Conservation (phyloP, 1,139 yeast species). For the Candida freyschussii region DNA sequence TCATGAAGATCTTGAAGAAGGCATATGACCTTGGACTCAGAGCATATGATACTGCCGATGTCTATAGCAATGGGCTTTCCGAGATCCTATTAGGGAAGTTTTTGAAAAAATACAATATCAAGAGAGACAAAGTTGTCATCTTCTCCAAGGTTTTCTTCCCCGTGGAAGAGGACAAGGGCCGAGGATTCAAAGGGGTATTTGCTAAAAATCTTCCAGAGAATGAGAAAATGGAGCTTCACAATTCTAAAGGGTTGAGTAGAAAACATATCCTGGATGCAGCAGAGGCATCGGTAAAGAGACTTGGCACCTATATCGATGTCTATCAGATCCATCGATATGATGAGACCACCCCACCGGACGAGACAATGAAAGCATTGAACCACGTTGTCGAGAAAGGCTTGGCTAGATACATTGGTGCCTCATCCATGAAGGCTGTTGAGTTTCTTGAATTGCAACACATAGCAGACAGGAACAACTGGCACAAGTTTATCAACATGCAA, state of each 20-base stretch:
- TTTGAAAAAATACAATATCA: constrained; percentile 17
- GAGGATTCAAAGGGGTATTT: constrained; percentile 1
- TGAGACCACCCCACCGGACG: constrained; percentile 28
- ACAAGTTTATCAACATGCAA: constrained; percentile 16
- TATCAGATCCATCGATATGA: constrained; percentile 46
- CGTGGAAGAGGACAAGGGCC: constrained; percentile 26
- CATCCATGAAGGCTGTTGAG: constrained; percentile 16
- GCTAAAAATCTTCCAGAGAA: constrained; percentile 18
- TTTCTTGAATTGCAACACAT: constrained; percentile 13
- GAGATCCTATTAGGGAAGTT: constrained; percentile 16
- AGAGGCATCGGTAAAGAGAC: constrained; percentile 35
- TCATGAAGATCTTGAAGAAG: constrained; percentile 10
- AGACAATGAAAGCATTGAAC: constrained; percentile 16
- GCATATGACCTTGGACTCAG: constrained; percentile 18
- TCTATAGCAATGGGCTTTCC: constrained; percentile 16
- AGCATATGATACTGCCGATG: constrained; percentile 20
- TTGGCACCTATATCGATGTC: constrained; percentile 48
- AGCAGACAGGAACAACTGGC: constrained; percentile 43
- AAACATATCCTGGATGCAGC: constrained; percentile 47
- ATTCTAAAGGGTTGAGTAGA: constrained; percentile 40
- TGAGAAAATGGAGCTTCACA: constrained; percentile 29
- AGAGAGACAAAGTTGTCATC: constrained; percentile 19
- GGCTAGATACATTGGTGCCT: constrained; percentile 18
- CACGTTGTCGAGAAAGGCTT: constrained; percentile 13
- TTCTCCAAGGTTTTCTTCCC: constrained; percentile 13